Evolutionary conservation across 192 early-diverging fungal species (phyloP), one percentile per base, ranked within the genome.

Genomic region (Diversispora eburnea): DNA sequence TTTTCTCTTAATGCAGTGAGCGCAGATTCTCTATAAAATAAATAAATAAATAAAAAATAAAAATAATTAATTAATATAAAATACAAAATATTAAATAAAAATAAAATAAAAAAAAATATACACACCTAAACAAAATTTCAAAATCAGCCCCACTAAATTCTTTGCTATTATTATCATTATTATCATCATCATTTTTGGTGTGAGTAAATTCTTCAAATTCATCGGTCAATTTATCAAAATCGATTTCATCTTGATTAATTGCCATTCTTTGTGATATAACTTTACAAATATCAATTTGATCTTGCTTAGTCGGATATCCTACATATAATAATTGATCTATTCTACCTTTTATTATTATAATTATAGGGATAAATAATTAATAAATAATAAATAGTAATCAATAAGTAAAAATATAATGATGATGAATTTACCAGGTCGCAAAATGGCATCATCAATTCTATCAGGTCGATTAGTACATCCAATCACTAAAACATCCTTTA

Each of bases 391-490:
- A 33, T 33, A 33, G 2, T 15, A 33, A n/a, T n/a, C n/a, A 57
- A n/a, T 41, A 67, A 49, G 0, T 8, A 22, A 13, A 19, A 49
- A 47, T 10, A 48, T n/a, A 70, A 22, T 49, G 13, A 9, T 5
- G 8, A 19, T 33, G 15, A 22, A 43, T 52, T 71, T 85, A 84
- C 88, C 91, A 70, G 91, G 91, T 66, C 91, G 78, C 17, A 91
- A 54, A 7, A 93, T 83, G 0, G 91, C 91, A 77, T 93, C 95
- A 72, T 99, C 97, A 57, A 99, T 89, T 67, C 88, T 84, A 58
- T 91, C 84, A 0, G 95, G 90, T 57, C 91, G 82, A 76, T 96
- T 99, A 0, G 97, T 98, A 85, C 97, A 86, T 64, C 96, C 94
- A 42, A 99, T 85, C 3, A 97, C 90, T 54, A 98, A 82, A 3